Percentiles rank a stretch among this genome's conserved stretches.
Conservation (phyloP, 306 rosid genomes). For the Sphenostylis stenocarpa region DNA sequence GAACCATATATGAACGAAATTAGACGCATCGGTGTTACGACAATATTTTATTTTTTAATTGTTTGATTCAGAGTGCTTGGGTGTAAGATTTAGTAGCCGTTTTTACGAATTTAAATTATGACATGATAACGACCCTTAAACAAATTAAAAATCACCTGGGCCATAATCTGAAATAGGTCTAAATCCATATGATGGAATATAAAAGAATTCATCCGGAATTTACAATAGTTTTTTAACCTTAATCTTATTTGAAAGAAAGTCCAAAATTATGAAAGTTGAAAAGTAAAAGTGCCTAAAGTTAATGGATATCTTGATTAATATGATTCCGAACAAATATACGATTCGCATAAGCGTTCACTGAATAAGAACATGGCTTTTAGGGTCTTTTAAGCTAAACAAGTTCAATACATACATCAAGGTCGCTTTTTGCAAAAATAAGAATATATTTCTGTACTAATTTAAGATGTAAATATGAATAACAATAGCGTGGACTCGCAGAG, state of each 20-base stretch:
- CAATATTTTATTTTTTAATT: neutral
- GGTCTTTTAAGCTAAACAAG: neutral
- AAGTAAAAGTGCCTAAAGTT: neutral
- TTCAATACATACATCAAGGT: neutral
- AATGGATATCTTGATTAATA: neutral
- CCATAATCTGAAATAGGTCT: neutral
- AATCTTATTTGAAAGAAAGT: neutral
- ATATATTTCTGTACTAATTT: neutral
- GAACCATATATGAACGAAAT: neutral
- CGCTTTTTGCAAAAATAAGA: neutral
- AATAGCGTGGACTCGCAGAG: conserved; percentile 2
- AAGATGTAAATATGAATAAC: neutral
- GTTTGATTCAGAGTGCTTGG: neutral
- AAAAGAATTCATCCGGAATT: neutral
- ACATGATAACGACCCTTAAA: neutral
- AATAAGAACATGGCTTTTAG: neutral
- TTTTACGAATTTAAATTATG: neutral
- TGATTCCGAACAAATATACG: neutral
- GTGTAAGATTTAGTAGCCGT: neutral
- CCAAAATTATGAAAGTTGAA: neutral
- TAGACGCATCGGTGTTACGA: neutral
- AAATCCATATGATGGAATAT: neutral
- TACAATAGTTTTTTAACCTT: neutral
- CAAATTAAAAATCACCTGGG: neutral
- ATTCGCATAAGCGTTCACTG: conserved; percentile 12